Conservation (phyloP, 2,329 filamentous ascomycete genomes). For the Pseudocercospora ulei region DNA sequence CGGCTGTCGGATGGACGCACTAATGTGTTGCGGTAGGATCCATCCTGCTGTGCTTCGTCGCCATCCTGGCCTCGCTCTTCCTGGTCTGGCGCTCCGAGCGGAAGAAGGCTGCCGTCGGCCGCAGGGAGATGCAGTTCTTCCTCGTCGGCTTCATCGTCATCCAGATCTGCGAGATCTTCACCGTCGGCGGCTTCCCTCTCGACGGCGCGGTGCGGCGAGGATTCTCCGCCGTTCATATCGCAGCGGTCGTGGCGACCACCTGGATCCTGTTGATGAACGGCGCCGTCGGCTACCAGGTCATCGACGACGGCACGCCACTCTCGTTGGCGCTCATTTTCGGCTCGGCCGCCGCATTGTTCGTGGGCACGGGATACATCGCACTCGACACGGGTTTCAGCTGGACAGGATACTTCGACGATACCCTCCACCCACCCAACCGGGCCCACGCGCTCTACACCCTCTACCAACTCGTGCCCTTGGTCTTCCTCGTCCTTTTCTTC, state of each 20-base stretch:
- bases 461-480: constrained; percentile 78
- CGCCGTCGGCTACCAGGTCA: constrained; percentile 78
- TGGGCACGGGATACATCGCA: constrained; percentile 90
- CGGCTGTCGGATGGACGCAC: neutral
- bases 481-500: constrained; percentile 84
- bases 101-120: constrained; percentile 86
- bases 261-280: constrained; percentile 56
- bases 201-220: constrained; percentile 59
- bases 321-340: constrained; percentile 65
- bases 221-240: constrained; percentile 84
- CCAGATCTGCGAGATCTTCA: constrained; percentile 92
- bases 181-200: constrained; percentile 79
- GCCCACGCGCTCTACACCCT: constrained; percentile 85
- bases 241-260: constrained; percentile 72
- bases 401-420: constrained; percentile 64
- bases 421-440: constrained; percentile 46
- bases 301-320: constrained; percentile 83
- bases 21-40: constrained; percentile 51
- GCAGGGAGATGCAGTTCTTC: constrained; percentile 96
- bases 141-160: constrained; percentile 76
- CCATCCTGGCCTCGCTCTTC: constrained; percentile 57
- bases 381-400: constrained; percentile 84
- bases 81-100: constrained; percentile 72
- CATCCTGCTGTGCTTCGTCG: constrained; percentile 69
- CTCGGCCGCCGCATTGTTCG: constrained; percentile 63